Base-by-base conservation (phyloP, 2,329 filamentous ascomycete species). In the Penicillium sp. region DNA sequence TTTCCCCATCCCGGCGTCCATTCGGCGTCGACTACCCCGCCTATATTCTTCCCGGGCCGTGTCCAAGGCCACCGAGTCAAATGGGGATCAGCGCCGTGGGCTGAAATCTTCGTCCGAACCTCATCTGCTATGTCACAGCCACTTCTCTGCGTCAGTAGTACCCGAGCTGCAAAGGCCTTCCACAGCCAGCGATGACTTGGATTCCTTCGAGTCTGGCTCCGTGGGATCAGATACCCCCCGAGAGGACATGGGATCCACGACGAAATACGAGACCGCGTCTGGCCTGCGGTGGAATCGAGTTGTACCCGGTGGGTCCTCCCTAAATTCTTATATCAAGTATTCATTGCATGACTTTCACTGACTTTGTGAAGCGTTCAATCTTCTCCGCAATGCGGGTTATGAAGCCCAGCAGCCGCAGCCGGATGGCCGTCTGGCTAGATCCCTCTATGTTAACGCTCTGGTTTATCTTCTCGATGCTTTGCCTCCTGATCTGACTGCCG, bases 381-480 rank as follows among this genome's bases (percentile, higher is more conserved):
- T 75, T 43, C 68, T 77, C 25, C 71, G 70, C 15, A 74, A 69
- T 63, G 72, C 73, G 19, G 64, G 69, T 3, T 69, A 66, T 27
- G 74, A 77, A 61, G 70, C 69, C 1, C 72, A 75, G 56, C 70
- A 69, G 51, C 54, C 65, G 12, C 63, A 67, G 2, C 61, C 71
- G 9, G 73, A 75, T 55, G 63, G 59, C 21, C 66, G 62, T n/a
- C 65, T 75, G 9, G 64, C 70, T 43, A 69, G 73, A 9, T 71
- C 69, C 2, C 66, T 75, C 15, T 74, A 72, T 41, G 68, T 77
- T 35, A 70, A 70, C 58, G 73, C 73, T 1, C 39, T 77, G n/a
- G 63, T 73, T 9, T 77, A 77, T 52, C 66, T 77, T 6, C 68
- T 77, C 15, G 70, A 73, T 43, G 74, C 71, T 3, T 61, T 75